phyloP scores from a whole-genome alignment of 2,329 filamentous ascomycete genomes.

The Cladophialophora exuberans region DNA sequence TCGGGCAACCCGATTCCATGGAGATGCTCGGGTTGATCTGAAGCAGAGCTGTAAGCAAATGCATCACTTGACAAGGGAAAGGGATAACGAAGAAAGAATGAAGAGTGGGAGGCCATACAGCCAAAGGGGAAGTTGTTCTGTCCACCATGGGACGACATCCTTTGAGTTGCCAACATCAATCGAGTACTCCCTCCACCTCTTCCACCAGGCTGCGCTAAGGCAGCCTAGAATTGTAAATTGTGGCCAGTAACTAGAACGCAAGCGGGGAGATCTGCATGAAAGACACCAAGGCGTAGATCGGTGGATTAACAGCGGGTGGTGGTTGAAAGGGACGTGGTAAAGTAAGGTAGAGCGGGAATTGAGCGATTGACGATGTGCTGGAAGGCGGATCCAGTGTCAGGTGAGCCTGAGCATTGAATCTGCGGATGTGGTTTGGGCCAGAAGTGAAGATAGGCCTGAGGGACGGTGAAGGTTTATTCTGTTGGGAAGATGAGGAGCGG shows the following conservation, averaged over 20 bases:
- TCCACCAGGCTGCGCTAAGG: conserved; percentile 20
- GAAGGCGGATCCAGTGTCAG: not conserved
- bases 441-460: conserved; percentile 5
- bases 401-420: not conserved
- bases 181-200: conserved; percentile 17
- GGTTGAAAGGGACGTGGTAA: not conserved
- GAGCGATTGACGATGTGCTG: not conserved
- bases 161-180: conserved; percentile 33
- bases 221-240: conserved; percentile 16
- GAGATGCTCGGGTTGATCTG: conserved; percentile 32
- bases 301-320: not conserved
- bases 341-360: not conserved
- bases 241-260: conserved; percentile 3
- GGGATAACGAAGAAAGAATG: not conserved
- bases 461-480: conserved; percentile 15
- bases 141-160: conserved; percentile 35
- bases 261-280: not conserved
- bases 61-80: not conserved
- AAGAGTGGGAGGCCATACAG: conserved; percentile 27
- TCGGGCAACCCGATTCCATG: conserved; percentile 32
- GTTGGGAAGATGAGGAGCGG: conserved; percentile 25
- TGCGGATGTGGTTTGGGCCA: not conserved
- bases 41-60: conserved; percentile 18
- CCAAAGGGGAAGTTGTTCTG: conserved; percentile 34
- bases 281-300: not conserved